Percentiles rank a stretch among this genome's conserved stretches.
Conservation (phyloP, 345 rosid species). For the Aquilaria malaccensis region DNA sequence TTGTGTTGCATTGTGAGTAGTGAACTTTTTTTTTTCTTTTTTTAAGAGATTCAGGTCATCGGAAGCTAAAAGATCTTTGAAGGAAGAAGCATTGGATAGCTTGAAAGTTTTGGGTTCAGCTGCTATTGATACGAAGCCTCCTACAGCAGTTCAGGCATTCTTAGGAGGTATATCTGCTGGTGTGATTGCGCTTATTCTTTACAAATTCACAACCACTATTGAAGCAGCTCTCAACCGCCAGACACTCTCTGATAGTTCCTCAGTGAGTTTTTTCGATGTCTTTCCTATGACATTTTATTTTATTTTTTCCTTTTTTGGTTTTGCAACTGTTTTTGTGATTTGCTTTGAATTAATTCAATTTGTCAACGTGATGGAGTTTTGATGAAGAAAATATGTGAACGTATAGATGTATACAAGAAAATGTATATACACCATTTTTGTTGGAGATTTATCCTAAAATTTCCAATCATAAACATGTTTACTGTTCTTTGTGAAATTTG, state of each 20-base stretch:
- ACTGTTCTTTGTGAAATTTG: too few relatives aligned
- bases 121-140: conserved; percentile 46
- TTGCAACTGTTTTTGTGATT: neutral
- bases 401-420: too few relatives aligned
- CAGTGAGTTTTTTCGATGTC: neutral
- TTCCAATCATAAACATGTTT: too few relatives aligned
- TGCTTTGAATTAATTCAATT: neutral
- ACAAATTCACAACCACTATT: conserved; percentile 72
- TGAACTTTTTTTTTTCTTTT: neutral
- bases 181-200: conserved; percentile 77
- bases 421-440: too few relatives aligned
- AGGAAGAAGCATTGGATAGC: conserved; percentile 72
- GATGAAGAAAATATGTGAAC: too few relatives aligned
- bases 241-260: conserved; percentile 29
- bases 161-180: conserved; percentile 75
- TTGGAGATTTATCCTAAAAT: too few relatives aligned
- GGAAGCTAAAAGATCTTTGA: conserved; percentile 58
- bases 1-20: neutral
- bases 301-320: neutral
- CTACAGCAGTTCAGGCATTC: conserved; percentile 72
- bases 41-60: conserved; percentile 55
- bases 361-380: too few relatives aligned
- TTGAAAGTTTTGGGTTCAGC: conserved; percentile 57
- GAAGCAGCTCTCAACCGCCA: conserved; percentile 80
- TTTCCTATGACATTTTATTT: neutral